These are phyloP conservation scores for Xylaria sp. DNA, from an alignment of 495 filamentous ascomycete species.

Conservation along the genomic window DNA sequence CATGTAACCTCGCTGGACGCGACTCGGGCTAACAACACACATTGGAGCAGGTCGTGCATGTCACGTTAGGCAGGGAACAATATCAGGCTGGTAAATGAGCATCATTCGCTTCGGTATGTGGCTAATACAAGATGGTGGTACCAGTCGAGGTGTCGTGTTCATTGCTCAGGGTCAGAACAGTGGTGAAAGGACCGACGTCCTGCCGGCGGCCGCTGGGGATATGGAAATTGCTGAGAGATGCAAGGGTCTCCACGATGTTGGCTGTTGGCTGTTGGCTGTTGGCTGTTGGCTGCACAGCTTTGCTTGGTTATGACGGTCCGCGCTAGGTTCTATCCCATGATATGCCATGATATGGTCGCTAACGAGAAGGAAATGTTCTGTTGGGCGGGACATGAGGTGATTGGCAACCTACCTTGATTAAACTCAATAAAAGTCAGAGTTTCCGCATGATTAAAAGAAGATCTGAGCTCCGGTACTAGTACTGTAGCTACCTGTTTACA, in stretches of 20 bases:
- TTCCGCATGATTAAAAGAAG: neutral
- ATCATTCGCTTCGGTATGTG: conserved; percentile 17
- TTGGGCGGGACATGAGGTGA: neutral
- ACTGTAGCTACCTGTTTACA: neutral
- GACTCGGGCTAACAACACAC: conserved; percentile 18
- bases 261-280: conserved; percentile 28
- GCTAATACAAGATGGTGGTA: conserved; percentile 6
- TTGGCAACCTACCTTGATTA: conserved; percentile 2
- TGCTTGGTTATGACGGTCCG: neutral
- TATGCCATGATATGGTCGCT: neutral
- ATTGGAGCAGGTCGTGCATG: conserved; percentile 12
- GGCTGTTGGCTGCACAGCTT: conserved; percentile 26
- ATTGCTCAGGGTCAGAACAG: neutral
- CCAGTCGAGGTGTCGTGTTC: conserved; percentile 15
- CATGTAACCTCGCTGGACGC: conserved; percentile 22
- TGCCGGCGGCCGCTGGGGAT: conserved; percentile 23
- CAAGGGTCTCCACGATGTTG: conserved; percentile 22
- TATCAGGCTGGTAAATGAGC: conserved; percentile 18
- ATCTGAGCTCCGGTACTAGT: neutral
- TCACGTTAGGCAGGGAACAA: conserved; percentile 10
- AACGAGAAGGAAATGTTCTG: neutral
- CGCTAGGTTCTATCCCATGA: conserved; percentile 6
- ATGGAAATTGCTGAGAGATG: conserved; percentile 11
- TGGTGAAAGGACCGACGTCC: conserved; percentile 20
- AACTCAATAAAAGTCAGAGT: conserved; percentile 7